Evolutionary conservation across 1,284 basidiomycete species (phyloP).

Genomic region (Uromyces viciae-fabae): DNA sequence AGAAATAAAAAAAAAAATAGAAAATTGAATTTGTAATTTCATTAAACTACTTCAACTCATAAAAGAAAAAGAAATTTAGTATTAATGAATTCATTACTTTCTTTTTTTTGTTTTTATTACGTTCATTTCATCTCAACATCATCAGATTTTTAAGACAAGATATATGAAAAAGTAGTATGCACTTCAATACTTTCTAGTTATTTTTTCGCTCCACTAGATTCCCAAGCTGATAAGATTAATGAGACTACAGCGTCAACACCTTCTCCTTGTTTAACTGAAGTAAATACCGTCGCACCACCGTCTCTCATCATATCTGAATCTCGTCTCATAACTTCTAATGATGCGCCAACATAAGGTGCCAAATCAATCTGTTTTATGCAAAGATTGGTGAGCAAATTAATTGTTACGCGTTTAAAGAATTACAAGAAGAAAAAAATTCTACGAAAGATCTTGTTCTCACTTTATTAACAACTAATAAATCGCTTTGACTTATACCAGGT

Average conservation of each 20-base stretch:
- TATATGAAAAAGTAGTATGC: too few relatives aligned
- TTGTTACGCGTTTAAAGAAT: neutral
- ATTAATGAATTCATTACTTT: too few relatives aligned
- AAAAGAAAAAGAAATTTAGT: too few relatives aligned
- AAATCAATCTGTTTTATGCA: conserved; percentile 70
- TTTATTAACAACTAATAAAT: conserved; percentile 93
- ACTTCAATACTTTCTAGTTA: too few relatives aligned
- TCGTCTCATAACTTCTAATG: conserved; percentile 87
- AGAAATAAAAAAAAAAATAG: too few relatives aligned
- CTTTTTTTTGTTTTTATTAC: too few relatives aligned
- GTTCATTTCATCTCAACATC: too few relatives aligned
- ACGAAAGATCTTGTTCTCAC: too few relatives aligned
- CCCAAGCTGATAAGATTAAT: conserved; percentile 81
- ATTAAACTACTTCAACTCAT: too few relatives aligned
- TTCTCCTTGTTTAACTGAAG: conserved; percentile 72
- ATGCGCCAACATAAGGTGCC: conserved; percentile 86
- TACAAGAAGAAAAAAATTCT: neutral
- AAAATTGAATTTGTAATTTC: too few relatives aligned
- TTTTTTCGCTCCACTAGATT: conserved; percentile 59
- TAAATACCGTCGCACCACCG: conserved; percentile 86
- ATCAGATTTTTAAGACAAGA: too few relatives aligned
- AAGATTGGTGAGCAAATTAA: neutral
- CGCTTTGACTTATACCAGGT: conserved; percentile 81
- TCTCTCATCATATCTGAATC: conserved; percentile 92
- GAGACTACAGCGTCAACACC: conserved; percentile 79